phyloP scores from a whole-genome alignment of 2,329 filamentous ascomycete genomes.

The Hypoxylon sp. region DNA sequence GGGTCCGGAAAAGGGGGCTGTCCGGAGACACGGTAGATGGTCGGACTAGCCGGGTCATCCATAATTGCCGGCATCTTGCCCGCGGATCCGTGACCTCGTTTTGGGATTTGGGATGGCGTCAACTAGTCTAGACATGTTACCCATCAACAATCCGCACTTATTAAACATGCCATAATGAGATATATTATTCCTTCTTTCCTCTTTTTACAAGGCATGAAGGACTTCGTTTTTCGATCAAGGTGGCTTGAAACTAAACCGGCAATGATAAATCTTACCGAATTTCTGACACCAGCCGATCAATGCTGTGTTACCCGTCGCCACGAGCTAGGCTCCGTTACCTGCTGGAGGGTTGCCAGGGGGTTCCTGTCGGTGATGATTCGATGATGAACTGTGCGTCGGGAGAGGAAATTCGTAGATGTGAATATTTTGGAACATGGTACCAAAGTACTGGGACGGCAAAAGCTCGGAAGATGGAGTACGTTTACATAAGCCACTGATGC shows the following conservation, averaged over 20 bases:
- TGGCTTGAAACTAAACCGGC: conserved; percentile 1
- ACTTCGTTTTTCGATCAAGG: neutral
- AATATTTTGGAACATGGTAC: conserved; percentile 40
- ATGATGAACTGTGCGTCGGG: conserved; percentile 42
- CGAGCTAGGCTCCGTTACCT: conserved; percentile 20
- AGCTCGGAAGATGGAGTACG: conserved; percentile 3
- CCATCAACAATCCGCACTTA: conserved; percentile 36
- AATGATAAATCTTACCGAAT: conserved; percentile 35
- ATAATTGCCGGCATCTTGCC: conserved; percentile 79
- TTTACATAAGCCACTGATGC: conserved; percentile 7
- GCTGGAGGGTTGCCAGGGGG: conserved; percentile 23
- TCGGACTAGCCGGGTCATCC: conserved; percentile 79
- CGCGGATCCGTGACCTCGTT: conserved; percentile 12
- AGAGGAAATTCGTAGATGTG: conserved; percentile 45
- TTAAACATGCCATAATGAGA: conserved; percentile 5
- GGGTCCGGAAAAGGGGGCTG: conserved; percentile 74
- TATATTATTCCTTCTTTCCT: conserved; percentile 4
- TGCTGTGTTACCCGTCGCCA: conserved; percentile 40
- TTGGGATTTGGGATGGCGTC: conserved; percentile 6
- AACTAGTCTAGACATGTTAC: conserved; percentile 38
- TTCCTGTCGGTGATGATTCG: conserved; percentile 20
- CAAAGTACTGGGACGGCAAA: conserved; percentile 5
- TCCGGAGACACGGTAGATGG: conserved; percentile 78
- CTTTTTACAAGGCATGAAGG: neutral
- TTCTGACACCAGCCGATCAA: conserved; percentile 14